Base-by-base conservation (phyloP, 75 land plant genomes). In the Ceratopteris richardii region DNA sequence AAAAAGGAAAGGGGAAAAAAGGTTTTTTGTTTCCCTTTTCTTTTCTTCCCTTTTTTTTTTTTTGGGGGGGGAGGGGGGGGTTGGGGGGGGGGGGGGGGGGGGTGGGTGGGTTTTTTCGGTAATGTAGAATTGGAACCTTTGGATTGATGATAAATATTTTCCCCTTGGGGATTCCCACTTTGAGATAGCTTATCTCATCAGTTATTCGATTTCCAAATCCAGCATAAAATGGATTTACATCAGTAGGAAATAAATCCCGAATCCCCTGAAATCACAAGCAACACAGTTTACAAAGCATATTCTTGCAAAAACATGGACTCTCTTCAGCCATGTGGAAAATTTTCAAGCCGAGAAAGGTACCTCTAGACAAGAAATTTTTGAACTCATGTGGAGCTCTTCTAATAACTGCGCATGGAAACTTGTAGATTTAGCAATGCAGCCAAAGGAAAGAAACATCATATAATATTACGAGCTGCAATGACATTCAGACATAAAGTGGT, bases 111-210 rank as follows among this genome's bases (percentile, higher is more conserved):
- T 26, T 0, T 18, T n/a, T 13, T 6, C 5, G 17, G 18, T 25
- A 2, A 57, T 23, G 31, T 30, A n/a, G 9, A 1, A 39, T 17
- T 59, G 31, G 41, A n/a, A 77, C 79, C 79, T 77, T 77, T 1
- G 76, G 76, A 58, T 77, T 77, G 28, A 77, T 77, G 28, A 73
- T 77, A 30, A 77, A 77, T 3, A 77, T 66, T 58, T 77, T 77
- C 47, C 79, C 79, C 55, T 72, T 77, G 33, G 79, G 76, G 39
- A 77, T 72, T n/a, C 79, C 79, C 54, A 72, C 76, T 72, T 77
- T 77, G 9, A 71, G 58, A 36, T 77, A 72, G 61, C 79, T 77
- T 22, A 77, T 60, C 51, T 77, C 79, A 60, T 77, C 79, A 36
- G 79, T 77, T 19, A 57, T 64, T 31, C 79, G 55, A 53, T 77